Evolutionary conservation across 805 yeast species (phyloP).

Genomic region (Ogataea minuta): DNA sequence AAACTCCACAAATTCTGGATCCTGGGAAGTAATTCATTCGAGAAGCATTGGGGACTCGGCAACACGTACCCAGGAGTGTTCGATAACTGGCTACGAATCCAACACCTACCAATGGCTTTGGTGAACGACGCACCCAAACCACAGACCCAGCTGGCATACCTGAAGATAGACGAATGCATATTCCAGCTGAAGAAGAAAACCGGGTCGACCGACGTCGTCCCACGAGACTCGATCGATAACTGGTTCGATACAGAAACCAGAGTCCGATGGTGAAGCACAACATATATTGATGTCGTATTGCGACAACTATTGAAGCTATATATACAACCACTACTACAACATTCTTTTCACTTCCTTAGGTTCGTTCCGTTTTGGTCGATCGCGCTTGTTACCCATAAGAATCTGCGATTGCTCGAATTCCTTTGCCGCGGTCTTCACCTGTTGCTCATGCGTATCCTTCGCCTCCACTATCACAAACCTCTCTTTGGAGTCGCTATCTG

Average conservation of each 20-base stretch:
- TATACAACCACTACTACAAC: constrained; percentile 11
- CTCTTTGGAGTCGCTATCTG: constrained; percentile 10
- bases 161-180: constrained; percentile 48
- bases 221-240: constrained; percentile 44
- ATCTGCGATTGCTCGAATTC: constrained; percentile 4
- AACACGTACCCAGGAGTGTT: constrained; percentile 51
- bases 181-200: constrained; percentile 38
- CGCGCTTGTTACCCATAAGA: constrained; percentile 1
- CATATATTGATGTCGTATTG: not conserved
- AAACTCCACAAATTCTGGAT: constrained; percentile 40
- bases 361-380: not conserved
- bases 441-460: constrained; percentile 19
- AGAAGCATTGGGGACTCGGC: constrained; percentile 55
- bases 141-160: constrained; percentile 28
- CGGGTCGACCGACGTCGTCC: constrained; percentile 32
- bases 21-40: constrained; percentile 50
- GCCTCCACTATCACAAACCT: constrained; percentile 26
- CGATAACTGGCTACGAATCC: constrained; percentile 58
- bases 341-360: constrained; percentile 13
- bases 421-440: constrained; percentile 4
- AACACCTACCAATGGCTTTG: constrained; percentile 48
- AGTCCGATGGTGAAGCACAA: constrained; percentile 11
- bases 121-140: constrained; percentile 18
- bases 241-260: constrained; percentile 42
- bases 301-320: not conserved